Conservation (phyloP, 129 eudicot genomes). For the Kitagawia praeruptora region DNA sequence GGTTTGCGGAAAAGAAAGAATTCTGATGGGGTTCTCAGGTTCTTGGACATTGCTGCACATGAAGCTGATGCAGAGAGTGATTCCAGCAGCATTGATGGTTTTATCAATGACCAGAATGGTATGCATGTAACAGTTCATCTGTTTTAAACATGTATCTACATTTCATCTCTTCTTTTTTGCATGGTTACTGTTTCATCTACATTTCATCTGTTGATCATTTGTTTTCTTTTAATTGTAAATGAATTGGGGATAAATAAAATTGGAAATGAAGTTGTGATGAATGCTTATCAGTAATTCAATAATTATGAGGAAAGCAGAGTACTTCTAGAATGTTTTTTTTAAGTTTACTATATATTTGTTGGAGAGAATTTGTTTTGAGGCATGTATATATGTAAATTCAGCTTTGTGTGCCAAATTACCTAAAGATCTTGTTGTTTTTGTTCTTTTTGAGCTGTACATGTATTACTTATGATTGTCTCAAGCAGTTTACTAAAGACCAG, state of each 20-base stretch:
- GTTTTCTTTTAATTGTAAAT: neutral
- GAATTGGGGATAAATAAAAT: neutral
- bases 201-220: neutral
- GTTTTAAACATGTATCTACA: neutral
- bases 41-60: slow-evolving; percentile 61
- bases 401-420: neutral
- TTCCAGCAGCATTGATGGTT: slow-evolving; percentile 25
- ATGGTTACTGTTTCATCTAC: slow-evolving; percentile 8
- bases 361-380: neutral
- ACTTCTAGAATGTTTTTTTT: neutral
- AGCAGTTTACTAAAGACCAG: neutral
- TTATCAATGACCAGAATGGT: slow-evolving; percentile 18
- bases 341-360: neutral
- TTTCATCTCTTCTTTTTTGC: neutral
- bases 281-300: neutral
- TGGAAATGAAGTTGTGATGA: neutral
- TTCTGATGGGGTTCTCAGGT: slow-evolving; percentile 42
- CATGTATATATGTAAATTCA: neutral
- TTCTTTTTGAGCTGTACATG: neutral
- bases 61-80: slow-evolving; percentile 38
- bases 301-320: neutral
- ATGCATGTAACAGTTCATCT: neutral
- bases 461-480: neutral
- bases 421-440: neutral
- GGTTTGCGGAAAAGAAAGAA: slow-evolving; percentile 40